Base-by-base conservation (phyloP, 139 green algal genomes). In the Yamagishiella unicocca region DNA sequence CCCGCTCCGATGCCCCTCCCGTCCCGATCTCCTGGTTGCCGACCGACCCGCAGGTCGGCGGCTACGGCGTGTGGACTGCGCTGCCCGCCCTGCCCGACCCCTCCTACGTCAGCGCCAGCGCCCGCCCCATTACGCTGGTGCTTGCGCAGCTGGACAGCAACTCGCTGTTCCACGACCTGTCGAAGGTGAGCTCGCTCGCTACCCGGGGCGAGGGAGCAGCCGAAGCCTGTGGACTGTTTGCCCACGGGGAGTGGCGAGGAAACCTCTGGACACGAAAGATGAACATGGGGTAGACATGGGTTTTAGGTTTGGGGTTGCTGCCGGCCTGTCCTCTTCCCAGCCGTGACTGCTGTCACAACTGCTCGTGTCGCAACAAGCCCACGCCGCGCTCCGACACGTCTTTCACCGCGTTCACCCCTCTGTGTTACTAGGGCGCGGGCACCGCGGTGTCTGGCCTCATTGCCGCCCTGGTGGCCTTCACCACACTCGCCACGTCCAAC, bases 41-140 rank as follows among this genome's bases (percentile, higher is more conserved):
- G 50, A 12, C 50, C 50, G 12, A 58, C 50, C 14, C 24, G 27
- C 67, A 87, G 82, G 82, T 98, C 33, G 96, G 96, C 17, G 93
- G 92, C 22, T 95, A 96, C 93, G 94, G 84, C 67, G 92, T 97
- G 37, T 95, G 92, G 91, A 91, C 92, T 3, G 89, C 94, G 31
- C 46, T 96, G 84, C 94, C 93, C 9, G 88, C 92, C 14, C 54
- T 96, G 84, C 85, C 83, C 6, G 46, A 88, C 72, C 21, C 58
- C 53, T 33, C 24, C 45, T 66, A 82, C 31, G 2, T 58, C 37
- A 38, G 50, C 22, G 29, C 4, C 29, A 72, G 43, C 46, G 77
- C 73, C 71, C 83, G 73, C 43, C 87, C 82, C 19, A 81, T 92
- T 76, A 90, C 94, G 0, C 88, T 97, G 83, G 82, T 97, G 58